Conservation (phyloP, 768 basidiomycete genomes). For the Gyrodon lividus region DNA sequence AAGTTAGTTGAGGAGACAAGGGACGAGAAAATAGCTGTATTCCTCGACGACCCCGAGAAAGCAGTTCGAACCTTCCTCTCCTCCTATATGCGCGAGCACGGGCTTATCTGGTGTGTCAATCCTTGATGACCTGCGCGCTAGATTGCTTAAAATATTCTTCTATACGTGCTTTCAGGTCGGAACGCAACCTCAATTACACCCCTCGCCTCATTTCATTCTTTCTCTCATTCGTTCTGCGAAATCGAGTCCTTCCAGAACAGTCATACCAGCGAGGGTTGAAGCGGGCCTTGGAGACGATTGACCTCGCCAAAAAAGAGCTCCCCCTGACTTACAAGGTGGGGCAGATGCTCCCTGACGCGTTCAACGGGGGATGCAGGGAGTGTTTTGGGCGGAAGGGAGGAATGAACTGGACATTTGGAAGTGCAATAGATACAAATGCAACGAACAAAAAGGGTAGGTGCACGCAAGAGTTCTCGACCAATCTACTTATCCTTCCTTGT, state of each 20-base stretch:
- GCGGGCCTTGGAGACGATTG: conserved; percentile 43
- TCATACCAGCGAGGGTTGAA: conserved; percentile 45
- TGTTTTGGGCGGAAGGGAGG: conserved; percentile 51
- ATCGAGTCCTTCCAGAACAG: conserved; percentile 50
- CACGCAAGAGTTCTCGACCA: neutral
- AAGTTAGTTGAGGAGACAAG: conserved; percentile 33
- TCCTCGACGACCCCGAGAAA: conserved; percentile 62
- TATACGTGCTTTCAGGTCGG: conserved; percentile 34
- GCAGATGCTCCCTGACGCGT: conserved; percentile 40
- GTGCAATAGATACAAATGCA: conserved; percentile 4
- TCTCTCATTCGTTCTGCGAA: conserved; percentile 57
- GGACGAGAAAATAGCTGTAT: conserved; percentile 47
- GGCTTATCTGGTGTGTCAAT: conserved; percentile 61
- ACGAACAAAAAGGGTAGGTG: conserved; percentile 9
- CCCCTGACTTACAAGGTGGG: conserved; percentile 42
- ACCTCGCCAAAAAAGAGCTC: conserved; percentile 42
- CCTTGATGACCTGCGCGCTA: neutral
- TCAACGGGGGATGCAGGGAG: conserved; percentile 47
- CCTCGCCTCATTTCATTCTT: conserved; percentile 63
- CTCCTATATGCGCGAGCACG: conserved; percentile 64
- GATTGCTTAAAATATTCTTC: neutral
- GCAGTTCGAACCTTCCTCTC: conserved; percentile 66
- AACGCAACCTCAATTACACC: conserved; percentile 46
- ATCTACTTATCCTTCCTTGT: conserved; percentile 5
- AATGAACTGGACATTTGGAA: conserved; percentile 31